phyloP scores from a whole-genome alignment of 805 yeast genomes.

The Barnettozyma sp. region DNA sequence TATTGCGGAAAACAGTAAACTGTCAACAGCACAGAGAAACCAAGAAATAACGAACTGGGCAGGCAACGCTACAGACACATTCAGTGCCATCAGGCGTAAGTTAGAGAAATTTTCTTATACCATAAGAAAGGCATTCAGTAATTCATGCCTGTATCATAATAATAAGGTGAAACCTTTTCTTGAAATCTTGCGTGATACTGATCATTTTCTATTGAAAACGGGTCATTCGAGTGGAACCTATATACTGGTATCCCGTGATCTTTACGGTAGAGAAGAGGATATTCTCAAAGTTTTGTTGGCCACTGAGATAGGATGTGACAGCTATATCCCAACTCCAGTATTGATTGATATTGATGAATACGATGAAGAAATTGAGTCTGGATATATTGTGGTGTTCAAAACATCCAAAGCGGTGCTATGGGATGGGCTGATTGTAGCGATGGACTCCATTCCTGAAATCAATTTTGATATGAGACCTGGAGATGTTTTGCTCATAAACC shows the following conservation, averaged over 20 bases:
- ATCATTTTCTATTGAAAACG: constrained; percentile 73
- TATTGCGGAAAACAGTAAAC: constrained; percentile 18
- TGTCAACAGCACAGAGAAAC: constrained; percentile 18
- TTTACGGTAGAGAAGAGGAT: constrained; percentile 34
- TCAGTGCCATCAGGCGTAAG: constrained; percentile 74
- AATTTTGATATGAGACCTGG: constrained; percentile 58
- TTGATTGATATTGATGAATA: constrained; percentile 20
- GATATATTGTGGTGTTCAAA: constrained; percentile 66
- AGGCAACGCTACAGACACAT: constrained; percentile 57
- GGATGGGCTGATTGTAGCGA: constrained; percentile 72
- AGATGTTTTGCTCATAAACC: constrained; percentile 57
- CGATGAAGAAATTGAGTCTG: constrained; percentile 31
- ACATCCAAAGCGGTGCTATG: constrained; percentile 83
- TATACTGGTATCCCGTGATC: constrained; percentile 59
- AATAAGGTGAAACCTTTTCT: constrained; percentile 46
- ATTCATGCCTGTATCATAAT: constrained; percentile 56
- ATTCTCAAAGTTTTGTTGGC: constrained; percentile 40
- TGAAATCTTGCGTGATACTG: constrained; percentile 51
- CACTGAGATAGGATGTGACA: constrained; percentile 46
- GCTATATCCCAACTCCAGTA: constrained; percentile 24
- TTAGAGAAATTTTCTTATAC: constrained; percentile 69
- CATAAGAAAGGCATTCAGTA: constrained; percentile 64
- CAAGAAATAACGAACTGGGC: constrained; percentile 35
- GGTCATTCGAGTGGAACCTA: constrained; percentile 70
- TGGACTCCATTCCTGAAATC: constrained; percentile 33